Evolutionary conservation across 2,329 filamentous ascomycete genomes (phyloP).

Genomic region (Pleoardoris graminearum): DNA sequence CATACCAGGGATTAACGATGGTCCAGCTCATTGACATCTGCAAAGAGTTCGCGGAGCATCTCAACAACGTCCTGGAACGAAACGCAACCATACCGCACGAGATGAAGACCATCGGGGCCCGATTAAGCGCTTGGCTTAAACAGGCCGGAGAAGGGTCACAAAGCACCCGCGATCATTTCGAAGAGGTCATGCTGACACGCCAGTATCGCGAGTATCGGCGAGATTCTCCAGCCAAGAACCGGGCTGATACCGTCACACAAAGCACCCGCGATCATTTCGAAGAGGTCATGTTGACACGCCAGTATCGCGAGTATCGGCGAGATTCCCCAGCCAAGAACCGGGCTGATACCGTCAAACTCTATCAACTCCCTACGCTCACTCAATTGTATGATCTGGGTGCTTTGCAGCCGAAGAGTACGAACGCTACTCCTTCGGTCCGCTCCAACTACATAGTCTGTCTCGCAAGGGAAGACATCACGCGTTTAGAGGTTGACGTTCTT

Average conservation of each 20-base stretch:
- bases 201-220: constrained; percentile 28
- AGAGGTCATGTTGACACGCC: constrained; percentile 29
- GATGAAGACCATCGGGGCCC: constrained; percentile 25
- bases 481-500: constrained; percentile 32
- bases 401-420: constrained; percentile 29
- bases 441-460: constrained; percentile 38
- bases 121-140: constrained; percentile 27
- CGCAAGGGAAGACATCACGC: constrained; percentile 40
- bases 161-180: constrained; percentile 22
- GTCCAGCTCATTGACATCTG: constrained; percentile 25
- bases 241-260: constrained; percentile 21
- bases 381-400: constrained; percentile 32
- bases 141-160: constrained; percentile 18
- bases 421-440: constrained; percentile 22
- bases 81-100: constrained; percentile 15
- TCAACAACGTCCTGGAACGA: constrained; percentile 24
- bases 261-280: constrained; percentile 25
- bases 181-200: constrained; percentile 31
- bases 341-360: constrained; percentile 21
- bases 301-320: constrained; percentile 26
- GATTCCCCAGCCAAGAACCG: constrained; percentile 18
- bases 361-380: constrained; percentile 33
- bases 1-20: constrained; percentile 21
- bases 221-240: constrained; percentile 16
- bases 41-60: constrained; percentile 23